Evolutionary conservation across 1,139 yeast species (phyloP).

Genomic region (Candida neerlandica): DNA sequence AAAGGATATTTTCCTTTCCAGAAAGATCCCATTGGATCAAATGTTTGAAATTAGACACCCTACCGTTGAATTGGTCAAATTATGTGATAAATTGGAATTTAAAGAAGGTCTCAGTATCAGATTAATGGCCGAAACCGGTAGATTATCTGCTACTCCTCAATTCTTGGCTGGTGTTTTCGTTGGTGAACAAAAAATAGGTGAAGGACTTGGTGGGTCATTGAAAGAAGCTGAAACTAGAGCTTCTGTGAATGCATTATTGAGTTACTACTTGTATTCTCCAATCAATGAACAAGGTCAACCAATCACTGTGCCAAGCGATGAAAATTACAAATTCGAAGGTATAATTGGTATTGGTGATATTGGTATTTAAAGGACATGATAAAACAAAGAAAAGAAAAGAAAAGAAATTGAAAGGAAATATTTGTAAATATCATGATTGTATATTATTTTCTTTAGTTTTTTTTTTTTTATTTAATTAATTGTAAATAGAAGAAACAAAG

Average conservation of each 20-base stretch:
- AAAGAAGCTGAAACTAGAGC: slow-evolving; percentile 93
- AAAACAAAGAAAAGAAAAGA: background rate
- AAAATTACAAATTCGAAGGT: slow-evolving; percentile 44
- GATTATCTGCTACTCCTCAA: slow-evolving; percentile 80
- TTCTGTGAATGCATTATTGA: slow-evolving; percentile 85
- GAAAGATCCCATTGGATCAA: slow-evolving; percentile 71
- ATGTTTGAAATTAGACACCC: slow-evolving; percentile 86
- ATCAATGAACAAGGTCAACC: slow-evolving; percentile 45
- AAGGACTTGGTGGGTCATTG: slow-evolving; percentile 92
- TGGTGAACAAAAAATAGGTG: slow-evolving; percentile 84
- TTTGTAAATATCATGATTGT: slow-evolving; percentile 1
- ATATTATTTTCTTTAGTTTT: background rate
- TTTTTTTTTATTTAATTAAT: background rate
- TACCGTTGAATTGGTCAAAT: slow-evolving; percentile 75
- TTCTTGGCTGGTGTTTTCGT: slow-evolving; percentile 90
- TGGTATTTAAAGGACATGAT: slow-evolving; percentile 43
- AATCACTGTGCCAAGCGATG: slow-evolving; percentile 63
- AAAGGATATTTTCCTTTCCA: slow-evolving; percentile 69
- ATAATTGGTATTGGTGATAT: slow-evolving; percentile 59
- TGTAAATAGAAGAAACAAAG: slow-evolving; percentile 6
- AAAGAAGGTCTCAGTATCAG: slow-evolving; percentile 73
- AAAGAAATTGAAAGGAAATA: background rate
- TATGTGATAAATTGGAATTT: slow-evolving; percentile 79
- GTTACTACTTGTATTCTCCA: slow-evolving; percentile 91
- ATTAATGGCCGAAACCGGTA: slow-evolving; percentile 90